These are phyloP conservation scores for Exobasidium rhododendri DNA, from an alignment of 1,284 basidiomycete species.

Conservation along the genomic window DNA sequence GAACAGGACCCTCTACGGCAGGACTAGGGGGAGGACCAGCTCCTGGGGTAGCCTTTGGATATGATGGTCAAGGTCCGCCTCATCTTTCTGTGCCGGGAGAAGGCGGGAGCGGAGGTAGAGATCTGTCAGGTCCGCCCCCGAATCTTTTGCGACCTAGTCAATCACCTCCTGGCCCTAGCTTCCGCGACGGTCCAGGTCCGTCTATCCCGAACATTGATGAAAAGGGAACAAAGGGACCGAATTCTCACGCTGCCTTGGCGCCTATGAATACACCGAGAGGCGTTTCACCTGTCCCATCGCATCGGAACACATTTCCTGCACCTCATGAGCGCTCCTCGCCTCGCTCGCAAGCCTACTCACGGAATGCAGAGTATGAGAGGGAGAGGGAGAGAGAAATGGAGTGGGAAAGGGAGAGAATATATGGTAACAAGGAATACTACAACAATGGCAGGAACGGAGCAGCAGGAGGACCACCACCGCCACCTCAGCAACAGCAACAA, in stretches of 20 bases:
- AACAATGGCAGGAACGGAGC: not conserved
- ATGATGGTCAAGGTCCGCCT: conserved; percentile 4
- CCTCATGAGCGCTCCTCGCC: conserved; percentile 11
- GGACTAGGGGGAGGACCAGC: conserved; percentile 5
- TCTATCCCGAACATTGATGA: conserved; percentile 38
- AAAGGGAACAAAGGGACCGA: conserved; percentile 26
- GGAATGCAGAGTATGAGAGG: conserved; percentile 26
- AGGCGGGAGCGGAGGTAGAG: conserved; percentile 12
- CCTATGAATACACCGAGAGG: conserved; percentile 19
- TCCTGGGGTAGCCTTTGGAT: not conserved
- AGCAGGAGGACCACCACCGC: not conserved
- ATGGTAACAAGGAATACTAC: not conserved
- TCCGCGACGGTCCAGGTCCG: conserved; percentile 30
- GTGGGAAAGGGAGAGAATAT: conserved; percentile 20
- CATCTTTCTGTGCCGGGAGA: not conserved
- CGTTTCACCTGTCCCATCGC: not conserved
- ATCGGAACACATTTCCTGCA: not conserved
- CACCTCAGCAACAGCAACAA: not conserved
- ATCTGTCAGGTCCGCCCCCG: conserved; percentile 37
- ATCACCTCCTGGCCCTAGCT: conserved; percentile 26
- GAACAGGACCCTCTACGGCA: conserved; percentile 39
- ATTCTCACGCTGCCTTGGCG: conserved; percentile 16
- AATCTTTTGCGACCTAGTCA: conserved; percentile 21
- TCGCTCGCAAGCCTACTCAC: conserved; percentile 15
- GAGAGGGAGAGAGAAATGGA: conserved; percentile 33